Base-by-base conservation (phyloP, 208 protist species). In the Wallacemonas sp. region DNA sequence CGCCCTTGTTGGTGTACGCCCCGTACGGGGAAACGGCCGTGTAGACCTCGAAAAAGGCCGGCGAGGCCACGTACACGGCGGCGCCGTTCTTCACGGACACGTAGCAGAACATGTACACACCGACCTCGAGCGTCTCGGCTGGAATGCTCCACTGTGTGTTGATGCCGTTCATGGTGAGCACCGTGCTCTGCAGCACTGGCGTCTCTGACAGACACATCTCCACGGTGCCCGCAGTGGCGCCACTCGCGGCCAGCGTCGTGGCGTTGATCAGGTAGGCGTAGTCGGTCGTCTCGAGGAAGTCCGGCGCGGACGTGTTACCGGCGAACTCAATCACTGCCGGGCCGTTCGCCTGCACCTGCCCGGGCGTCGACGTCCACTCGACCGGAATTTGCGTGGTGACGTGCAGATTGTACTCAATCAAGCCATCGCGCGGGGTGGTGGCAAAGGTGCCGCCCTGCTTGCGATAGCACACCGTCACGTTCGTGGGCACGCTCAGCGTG, bases 61-160 rank as follows among this genome's bases (percentile, higher is more conserved):
- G 87, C 18, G 67, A 74, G 42, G 33, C 31, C 1, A 97, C 87
- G 63, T 87, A 87, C 20, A 94, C 57, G 45, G 83, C 63, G 25
- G 48, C 23, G 23, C 87, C 83, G 67, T 92, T 93, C 1, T 44
- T 64, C 8, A 41, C 52, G 2, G 84, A 71, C 11, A 55, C 77
- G 76, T 97, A 97, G 70, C 92, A 97, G 2, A 95, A 84, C 38
- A 86, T 71, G 73, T 91, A 97, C 36, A 32, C 77, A 32, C 85
- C 84, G 5, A 61, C 62, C 5, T 74, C 31, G 16, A 84, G 68
- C 39, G 36, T 44, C 23, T 46, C 46, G 16, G 77, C 46, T 1
- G 91, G 52, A 52, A 97, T 89, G 39, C 25, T 57, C 92, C 92
- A 97, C 49, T 77, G 46, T 11, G 85, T 87, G 68, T 87, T 85